These are phyloP conservation scores for Amanita pseudoporphyria DNA, from an alignment of 768 basidiomycete species.

Conservation along the genomic window DNA sequence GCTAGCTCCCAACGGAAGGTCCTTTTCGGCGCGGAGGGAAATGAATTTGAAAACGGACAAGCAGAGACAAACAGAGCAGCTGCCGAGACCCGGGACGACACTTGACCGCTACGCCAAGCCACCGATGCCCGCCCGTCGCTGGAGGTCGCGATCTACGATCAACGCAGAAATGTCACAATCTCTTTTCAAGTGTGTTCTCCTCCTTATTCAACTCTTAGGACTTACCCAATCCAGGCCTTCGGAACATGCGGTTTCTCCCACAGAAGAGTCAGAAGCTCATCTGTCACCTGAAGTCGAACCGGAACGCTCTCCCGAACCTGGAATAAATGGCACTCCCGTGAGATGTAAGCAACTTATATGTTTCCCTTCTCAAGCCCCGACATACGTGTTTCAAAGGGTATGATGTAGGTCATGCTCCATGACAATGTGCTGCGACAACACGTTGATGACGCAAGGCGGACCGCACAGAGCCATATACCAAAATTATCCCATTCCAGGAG, in stretches of 20 bases:
- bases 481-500: slow-evolving; percentile 78
- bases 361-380: slow-evolving; percentile 7
- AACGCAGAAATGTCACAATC: neutral
- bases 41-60: neutral
- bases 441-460: slow-evolving; percentile 48
- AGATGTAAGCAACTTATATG: slow-evolving; percentile 53
- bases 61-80: neutral
- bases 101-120: neutral
- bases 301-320: slow-evolving; percentile 52
- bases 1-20: neutral
- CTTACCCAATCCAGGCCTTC: slow-evolving; percentile 13
- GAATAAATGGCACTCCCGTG: slow-evolving; percentile 65
- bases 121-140: neutral
- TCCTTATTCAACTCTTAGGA: neutral
- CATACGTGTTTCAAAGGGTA: slow-evolving; percentile 46
- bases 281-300: slow-evolving; percentile 38
- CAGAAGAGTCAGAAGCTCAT: slow-evolving; percentile 55
- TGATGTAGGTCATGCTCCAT: slow-evolving; percentile 50
- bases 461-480: slow-evolving; percentile 75
- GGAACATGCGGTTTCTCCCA: slow-evolving; percentile 36
- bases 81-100: neutral
- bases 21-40: neutral
- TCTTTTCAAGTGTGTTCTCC: neutral
- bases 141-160: neutral
- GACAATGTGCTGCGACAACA: slow-evolving; percentile 13